Percentiles rank a stretch among this genome's conserved stretches.
These are phyloP conservation scores for Oryza punctata DNA, from an alignment of 176 grass and related monocot genomes.

Conservation along the genomic window DNA sequence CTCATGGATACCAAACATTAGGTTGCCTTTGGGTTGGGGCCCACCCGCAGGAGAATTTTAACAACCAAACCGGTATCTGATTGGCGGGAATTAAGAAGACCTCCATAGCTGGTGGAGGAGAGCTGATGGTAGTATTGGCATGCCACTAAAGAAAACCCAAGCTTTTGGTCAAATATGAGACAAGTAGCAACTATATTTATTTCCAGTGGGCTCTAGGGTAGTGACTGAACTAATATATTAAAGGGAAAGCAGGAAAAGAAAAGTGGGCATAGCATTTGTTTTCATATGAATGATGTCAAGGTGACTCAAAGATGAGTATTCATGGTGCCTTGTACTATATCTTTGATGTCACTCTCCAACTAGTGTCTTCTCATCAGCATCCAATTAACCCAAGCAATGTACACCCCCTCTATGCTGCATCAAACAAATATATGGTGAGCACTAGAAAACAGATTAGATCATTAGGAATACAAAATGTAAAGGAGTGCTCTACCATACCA, in stretches of 20 bases:
- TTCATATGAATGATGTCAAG: constrained; percentile 44
- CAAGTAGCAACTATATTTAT: constrained; percentile 42
- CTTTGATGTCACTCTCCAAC: constrained; percentile 45
- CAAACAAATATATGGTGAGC: constrained; percentile 22
- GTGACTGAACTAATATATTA: constrained; percentile 55
- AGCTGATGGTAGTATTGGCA: constrained; percentile 46
- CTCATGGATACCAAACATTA: constrained; percentile 40
- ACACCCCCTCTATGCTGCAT: constrained; percentile 10
- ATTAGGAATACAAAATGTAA: constrained; percentile 6
- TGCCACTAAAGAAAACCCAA: constrained; percentile 46
- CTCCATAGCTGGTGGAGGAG: constrained; percentile 46
- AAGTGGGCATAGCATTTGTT: constrained; percentile 38
- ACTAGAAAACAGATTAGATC: constrained; percentile 11
- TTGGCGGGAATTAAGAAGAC: constrained; percentile 47
- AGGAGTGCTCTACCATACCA: background rate
- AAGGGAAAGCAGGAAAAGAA: constrained; percentile 23
- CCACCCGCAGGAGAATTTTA: constrained; percentile 29
- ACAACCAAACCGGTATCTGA: constrained; percentile 36
- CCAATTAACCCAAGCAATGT: constrained; percentile 32
- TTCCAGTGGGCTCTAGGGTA: constrained; percentile 40
- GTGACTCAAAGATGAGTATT: constrained; percentile 34
- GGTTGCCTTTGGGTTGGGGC: constrained; percentile 29
- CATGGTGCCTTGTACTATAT: constrained; percentile 38
- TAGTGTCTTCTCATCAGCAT: constrained; percentile 31
- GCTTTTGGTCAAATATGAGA: constrained; percentile 47